Conservation (phyloP, 805 yeast species). For the Saturnispora sanitii region DNA sequence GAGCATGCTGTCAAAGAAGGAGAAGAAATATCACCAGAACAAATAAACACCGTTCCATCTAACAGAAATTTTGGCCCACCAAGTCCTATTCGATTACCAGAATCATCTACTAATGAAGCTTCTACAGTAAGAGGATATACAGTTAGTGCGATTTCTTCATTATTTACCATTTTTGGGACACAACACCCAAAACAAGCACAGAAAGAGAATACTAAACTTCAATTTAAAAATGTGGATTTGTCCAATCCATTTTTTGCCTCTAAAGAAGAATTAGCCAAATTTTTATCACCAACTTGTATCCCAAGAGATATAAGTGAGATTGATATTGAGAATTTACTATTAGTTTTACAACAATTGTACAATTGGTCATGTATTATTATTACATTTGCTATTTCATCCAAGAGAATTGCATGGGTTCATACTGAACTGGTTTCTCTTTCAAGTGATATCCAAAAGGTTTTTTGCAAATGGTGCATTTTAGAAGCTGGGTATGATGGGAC, state of each 20-base stretch:
- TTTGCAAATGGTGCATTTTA: slow-evolving; percentile 14
- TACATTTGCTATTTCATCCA: slow-evolving; percentile 19
- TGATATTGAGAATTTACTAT: slow-evolving; percentile 1
- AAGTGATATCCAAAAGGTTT: slow-evolving; percentile 14
- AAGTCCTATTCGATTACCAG: neutral
- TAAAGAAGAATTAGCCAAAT: neutral
- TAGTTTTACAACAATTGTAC: slow-evolving; percentile 16
- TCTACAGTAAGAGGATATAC: no score
- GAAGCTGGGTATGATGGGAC: slow-evolving; percentile 5
- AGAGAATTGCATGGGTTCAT: slow-evolving; percentile 23
- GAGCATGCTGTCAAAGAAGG: neutral
- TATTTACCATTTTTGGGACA: neutral
- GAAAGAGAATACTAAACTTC: no score
- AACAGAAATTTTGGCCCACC: neutral
- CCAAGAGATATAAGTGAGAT: neutral
- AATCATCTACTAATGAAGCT: no score
- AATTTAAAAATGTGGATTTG: neutral
- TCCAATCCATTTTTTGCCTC: neutral
- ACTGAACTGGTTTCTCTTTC: slow-evolving; percentile 20
- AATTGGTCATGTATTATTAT: slow-evolving; percentile 19
- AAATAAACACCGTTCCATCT: no score
- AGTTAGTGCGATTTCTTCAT: no score
- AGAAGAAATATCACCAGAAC: neutral
- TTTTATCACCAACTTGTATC: slow-evolving; percentile 1
- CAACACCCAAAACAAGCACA: neutral